A percentile compares a stretch with the other conserved stretches of the same genome.
These are phyloP conservation scores for Boechera stricta DNA, from an alignment of 345 rosid genomes.

Conservation along the genomic window DNA sequence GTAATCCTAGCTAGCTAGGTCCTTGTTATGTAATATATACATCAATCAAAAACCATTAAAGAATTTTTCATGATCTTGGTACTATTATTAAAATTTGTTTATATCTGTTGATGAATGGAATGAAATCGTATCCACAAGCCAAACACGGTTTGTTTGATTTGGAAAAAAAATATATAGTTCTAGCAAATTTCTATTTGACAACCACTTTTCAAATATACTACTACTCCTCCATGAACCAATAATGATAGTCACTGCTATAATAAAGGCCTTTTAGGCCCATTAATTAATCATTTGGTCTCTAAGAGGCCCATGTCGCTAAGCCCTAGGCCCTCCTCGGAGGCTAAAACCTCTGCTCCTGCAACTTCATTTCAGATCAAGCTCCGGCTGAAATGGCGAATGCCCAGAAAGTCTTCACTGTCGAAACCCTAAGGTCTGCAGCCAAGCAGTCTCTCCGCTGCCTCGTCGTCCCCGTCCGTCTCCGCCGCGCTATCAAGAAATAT, in stretches of 20 bases:
- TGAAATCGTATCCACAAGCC: background rate
- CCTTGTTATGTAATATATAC: constrained; percentile 15
- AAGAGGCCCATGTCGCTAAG: constrained; percentile 2
- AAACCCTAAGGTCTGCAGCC: constrained; percentile 68
- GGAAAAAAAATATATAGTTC: too few relatives aligned
- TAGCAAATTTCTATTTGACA: too few relatives aligned
- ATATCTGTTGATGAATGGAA: background rate
- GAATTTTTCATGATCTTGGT: background rate
- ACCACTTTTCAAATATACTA: background rate
- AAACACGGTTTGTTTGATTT: background rate
- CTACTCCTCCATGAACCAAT: background rate
- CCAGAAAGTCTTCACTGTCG: constrained; percentile 56
- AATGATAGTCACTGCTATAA: background rate
- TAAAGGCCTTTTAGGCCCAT: constrained; percentile 19
- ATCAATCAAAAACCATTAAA: constrained; percentile 12
- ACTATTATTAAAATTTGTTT: background rate
- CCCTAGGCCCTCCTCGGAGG: constrained; percentile 21
- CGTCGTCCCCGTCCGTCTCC: constrained; percentile 77
- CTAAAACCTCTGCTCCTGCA: constrained; percentile 28
- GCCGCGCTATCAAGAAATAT: constrained; percentile 83
- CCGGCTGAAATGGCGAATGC: constrained; percentile 55
- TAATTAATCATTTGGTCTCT: background rate
- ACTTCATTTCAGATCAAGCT: constrained; percentile 2
- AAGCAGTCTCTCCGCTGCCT: constrained; percentile 77
- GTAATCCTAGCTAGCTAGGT: constrained; percentile 34